Conservation (phyloP, 1,284 basidiomycete genomes). For the Sporisorium exsertum region DNA sequence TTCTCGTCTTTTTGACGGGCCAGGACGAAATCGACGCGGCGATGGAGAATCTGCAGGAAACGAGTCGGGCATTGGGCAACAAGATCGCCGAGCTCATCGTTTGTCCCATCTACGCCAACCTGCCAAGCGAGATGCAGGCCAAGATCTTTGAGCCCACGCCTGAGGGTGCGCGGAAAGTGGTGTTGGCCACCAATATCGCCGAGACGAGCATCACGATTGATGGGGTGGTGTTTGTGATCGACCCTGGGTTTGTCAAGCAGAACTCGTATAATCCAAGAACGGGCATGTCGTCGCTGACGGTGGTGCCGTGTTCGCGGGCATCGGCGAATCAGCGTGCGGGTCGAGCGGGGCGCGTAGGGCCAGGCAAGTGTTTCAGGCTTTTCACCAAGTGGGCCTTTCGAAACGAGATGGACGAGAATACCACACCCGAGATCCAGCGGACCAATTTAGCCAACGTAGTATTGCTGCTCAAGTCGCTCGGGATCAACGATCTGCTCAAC, state of each 20-base stretch:
- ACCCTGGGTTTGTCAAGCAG: conserved; percentile 69
- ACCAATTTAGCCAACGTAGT: conserved; percentile 74
- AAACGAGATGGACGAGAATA: conserved; percentile 76
- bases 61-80: conserved; percentile 91
- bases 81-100: conserved; percentile 94
- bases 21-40: conserved; percentile 99
- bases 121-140: conserved; percentile 98
- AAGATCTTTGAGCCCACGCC: conserved; percentile 99
- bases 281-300: conserved; percentile 66
- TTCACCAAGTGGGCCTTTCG: conserved; percentile 77
- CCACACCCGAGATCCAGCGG: conserved; percentile 75
- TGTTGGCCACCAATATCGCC: conserved; percentile 97
- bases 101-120: conserved; percentile 96
- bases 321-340: conserved; percentile 97
- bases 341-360: conserved; percentile 94
- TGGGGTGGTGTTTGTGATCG: conserved; percentile 68
- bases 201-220: conserved; percentile 69
- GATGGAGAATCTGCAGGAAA: conserved; percentile 90
- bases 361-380: conserved; percentile 94
- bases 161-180: conserved; percentile 89
- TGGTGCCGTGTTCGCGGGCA: conserved; percentile 82
- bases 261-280: conserved; percentile 69
- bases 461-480: conserved; percentile 75
- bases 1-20: conserved; percentile 96
- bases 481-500: conserved; percentile 76